Evolutionary conservation across 441 rosid species (phyloP), one percentile per base, ranked within the genome.

Genomic region (Jatropha multifida): DNA sequence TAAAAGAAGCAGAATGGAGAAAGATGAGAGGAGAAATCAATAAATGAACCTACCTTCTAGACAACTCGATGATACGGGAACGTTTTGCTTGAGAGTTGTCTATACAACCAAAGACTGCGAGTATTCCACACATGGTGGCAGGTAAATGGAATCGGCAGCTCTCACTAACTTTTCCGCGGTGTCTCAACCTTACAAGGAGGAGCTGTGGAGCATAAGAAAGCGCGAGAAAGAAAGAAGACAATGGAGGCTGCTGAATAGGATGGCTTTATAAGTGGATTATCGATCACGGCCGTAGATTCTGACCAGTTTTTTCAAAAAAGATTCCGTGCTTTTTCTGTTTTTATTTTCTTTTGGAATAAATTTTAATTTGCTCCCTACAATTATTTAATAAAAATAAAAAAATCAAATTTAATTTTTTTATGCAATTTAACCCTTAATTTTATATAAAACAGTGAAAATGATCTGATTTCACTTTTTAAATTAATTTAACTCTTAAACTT

Each of bases 21-120:
- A 52, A 14, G 27, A 27, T 6, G 9, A 14, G 52, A 46, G 27
- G 11, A 13, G n/a, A 56, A 56, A 56, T 56, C 61, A 20, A 56
- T 27, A 56, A 56, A 56, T n/a, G 10, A 76, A 26, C 63, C 38
- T 15, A 93, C 99, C 97, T 88, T 69, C 99, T 85, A 75, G 99
- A 95, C 41, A 95, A 82, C 71, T 95, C 98, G 86, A 95, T 90
- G 86, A 95, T 85, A 71, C 98, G 99, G 71, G 98, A 86, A 71
- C 99, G 98, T 83, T 93, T 93, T 4, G 94, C 92, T 71, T 92
- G 99, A 40, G 99, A 87, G 86, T 77, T 87, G 80, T 95, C 98
- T 26, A 75, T 52, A 89, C 97, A 95, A 52, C 98, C 98, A 56
- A 93, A 79, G 51, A 90, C 97, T 20, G 99, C 99, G 67, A 95